Evolutionary conservation across 176 grass and related monocot genomes (phyloP).

Genomic region (Cenchrus purpureus): DNA sequence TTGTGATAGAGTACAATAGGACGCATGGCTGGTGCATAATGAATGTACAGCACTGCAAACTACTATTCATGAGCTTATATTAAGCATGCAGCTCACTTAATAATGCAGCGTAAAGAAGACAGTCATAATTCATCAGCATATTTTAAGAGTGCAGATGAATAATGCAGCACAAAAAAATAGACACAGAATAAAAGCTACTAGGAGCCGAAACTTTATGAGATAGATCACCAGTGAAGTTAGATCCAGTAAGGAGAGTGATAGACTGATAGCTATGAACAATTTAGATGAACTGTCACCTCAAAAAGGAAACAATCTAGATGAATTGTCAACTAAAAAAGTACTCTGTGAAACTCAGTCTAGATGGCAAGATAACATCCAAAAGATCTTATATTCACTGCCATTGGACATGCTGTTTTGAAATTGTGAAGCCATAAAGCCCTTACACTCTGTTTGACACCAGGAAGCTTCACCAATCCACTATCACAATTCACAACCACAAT

Average conservation of each 20-base stretch:
- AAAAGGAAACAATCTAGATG: not conserved
- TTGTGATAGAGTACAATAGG: not conserved
- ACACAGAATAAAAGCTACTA: not conserved
- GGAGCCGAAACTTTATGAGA: not conserved
- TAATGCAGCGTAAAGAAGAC: not conserved
- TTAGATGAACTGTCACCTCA: not conserved
- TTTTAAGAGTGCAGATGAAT: not conserved
- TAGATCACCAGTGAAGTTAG: not conserved
- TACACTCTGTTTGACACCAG: not conserved
- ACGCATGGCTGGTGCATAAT: not conserved
- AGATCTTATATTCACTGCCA: constrained; percentile 5
- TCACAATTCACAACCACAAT: not conserved
- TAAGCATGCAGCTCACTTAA: not conserved
- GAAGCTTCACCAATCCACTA: constrained; percentile 1
- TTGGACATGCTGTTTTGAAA: not conserved
- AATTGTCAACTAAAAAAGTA: not conserved
- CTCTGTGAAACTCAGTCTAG: not conserved
- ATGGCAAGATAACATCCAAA: not conserved
- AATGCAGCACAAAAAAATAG: not conserved
- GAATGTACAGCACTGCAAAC: not conserved
- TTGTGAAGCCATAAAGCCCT: constrained; percentile 1
- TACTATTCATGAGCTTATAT: not conserved
- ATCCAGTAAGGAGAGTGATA: not conserved
- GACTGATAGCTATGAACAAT: not conserved
- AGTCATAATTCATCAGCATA: not conserved